These are phyloP conservation scores for Dicorynia guianensis DNA, from an alignment of 306 rosid species.

Conservation along the genomic window DNA sequence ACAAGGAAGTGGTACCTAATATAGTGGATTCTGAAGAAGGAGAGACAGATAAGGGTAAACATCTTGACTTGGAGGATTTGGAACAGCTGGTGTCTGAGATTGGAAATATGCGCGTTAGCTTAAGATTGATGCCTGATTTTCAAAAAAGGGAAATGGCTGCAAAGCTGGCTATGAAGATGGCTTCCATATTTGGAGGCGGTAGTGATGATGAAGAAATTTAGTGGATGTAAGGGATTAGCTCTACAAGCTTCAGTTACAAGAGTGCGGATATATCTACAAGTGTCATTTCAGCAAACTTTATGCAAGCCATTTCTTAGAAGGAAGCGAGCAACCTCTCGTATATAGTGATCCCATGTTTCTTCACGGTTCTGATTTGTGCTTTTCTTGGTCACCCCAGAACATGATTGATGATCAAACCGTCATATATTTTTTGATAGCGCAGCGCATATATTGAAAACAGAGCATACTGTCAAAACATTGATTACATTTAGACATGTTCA, in stretches of 20 bases:
- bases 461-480: slow-evolving; percentile 2
- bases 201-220: slow-evolving; percentile 74
- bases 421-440: slow-evolving; percentile 6
- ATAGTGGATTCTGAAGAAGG: slow-evolving; percentile 46
- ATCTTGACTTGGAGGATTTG: slow-evolving; percentile 74
- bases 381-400: slow-evolving; percentile 16
- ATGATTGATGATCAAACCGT: slow-evolving; percentile 28
- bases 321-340: slow-evolving; percentile 27
- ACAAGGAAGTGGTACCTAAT: slow-evolving; percentile 36
- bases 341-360: background rate
- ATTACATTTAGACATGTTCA: slow-evolving; percentile 22
- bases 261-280: background rate
- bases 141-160: slow-evolving; percentile 92
- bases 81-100: slow-evolving; percentile 91
- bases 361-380: background rate
- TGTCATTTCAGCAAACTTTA: background rate
- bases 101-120: slow-evolving; percentile 73
- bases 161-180: slow-evolving; percentile 86
- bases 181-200: slow-evolving; percentile 76
- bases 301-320: background rate
- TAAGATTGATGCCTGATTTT: slow-evolving; percentile 95
- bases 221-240: slow-evolving; percentile 14
- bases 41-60: slow-evolving; percentile 41
- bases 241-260: slow-evolving; percentile 3
- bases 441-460: slow-evolving; percentile 13